Base-by-base conservation (phyloP, 768 basidiomycete genomes). In the Pholiota molesta region DNA sequence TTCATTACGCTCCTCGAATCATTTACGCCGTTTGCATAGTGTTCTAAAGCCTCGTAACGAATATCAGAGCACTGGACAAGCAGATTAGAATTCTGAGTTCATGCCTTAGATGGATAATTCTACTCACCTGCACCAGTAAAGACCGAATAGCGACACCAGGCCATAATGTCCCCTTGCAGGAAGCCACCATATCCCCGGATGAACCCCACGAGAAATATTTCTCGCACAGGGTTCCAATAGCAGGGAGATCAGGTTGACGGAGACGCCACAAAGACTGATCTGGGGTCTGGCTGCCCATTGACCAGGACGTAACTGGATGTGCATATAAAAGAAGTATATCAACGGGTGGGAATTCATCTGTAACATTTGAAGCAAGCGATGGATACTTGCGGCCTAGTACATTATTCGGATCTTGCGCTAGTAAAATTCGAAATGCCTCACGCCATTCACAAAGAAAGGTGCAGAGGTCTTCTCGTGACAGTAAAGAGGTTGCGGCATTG, bases 171-270 rank as follows among this genome's bases (percentile, higher is more conserved):
- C 33, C 52, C 16, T 54, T 35, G 42, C 63, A 60, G 14, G n/a
- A n/a, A 26, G 26, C 26, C 29, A 28, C 17, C 5, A 57, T 13
- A 17, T 44, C 40, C 11, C 39, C 59, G 3, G 44, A 39, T 8
- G 64, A 49, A 3, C 28, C 59, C 66, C 66, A 67, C 17, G 62
- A 65, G 31, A 67, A 67, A 31, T 55, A 57, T n/a, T 64, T 57
- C 23, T 67, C 59, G 28, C 61, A 65, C 16, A 57, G 23, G 10
- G 8, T 26, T 14, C 55, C 42, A 8, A 57, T 57, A 31, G 29
- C 16, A 13, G 55, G 14, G 28, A 57, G 40, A 8, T 26, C 2
- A 0, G 42, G 55, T 26, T 57, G 39, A 9, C 7, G 28, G 17
- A 44, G 17, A 8, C 17, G 2, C 55, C 55, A 57, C 0, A 10